These are phyloP conservation scores for Boletus semigastroideus DNA, from an alignment of 1,284 basidiomycete species.

Conservation along the genomic window DNA sequence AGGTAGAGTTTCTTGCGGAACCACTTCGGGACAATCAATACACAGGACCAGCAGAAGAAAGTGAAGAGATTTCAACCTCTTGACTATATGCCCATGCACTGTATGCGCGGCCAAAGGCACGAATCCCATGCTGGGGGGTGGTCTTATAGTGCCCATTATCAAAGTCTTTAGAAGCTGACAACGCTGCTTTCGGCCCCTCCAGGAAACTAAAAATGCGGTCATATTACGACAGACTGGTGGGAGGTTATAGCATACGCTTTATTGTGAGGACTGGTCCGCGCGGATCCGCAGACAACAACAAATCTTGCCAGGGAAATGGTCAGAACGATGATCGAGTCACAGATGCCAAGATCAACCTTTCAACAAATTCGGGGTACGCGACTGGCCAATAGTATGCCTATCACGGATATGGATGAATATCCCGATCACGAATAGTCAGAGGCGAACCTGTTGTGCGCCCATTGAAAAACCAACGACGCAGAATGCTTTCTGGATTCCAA, in stretches of 20 bases:
- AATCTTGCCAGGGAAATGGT: slow-evolving; percentile 37
- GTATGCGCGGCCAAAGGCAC: slow-evolving; percentile 57
- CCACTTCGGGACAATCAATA: slow-evolving; percentile 41
- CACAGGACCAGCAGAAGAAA: neutral
- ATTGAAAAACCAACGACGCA: slow-evolving; percentile 44
- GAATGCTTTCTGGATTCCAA: slow-evolving; percentile 43
- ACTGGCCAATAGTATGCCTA: slow-evolving; percentile 64
- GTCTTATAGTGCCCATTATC: slow-evolving; percentile 52
- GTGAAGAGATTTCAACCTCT: slow-evolving; percentile 35
- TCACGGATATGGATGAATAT: neutral
- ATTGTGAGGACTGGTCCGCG: slow-evolving; percentile 61
- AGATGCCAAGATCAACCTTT: slow-evolving; percentile 37
- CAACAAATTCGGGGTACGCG: slow-evolving; percentile 57
- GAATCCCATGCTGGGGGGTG: slow-evolving; percentile 48
- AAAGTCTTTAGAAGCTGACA: slow-evolving; percentile 58
- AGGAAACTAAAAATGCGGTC: slow-evolving; percentile 43
- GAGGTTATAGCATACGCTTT: slow-evolving; percentile 42
- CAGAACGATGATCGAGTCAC: neutral
- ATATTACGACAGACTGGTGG: neutral
- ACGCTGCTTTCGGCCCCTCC: slow-evolving; percentile 58
- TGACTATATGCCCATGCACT: slow-evolving; percentile 63
- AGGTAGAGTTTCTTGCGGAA: slow-evolving; percentile 53
- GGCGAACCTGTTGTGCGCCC: slow-evolving; percentile 57
- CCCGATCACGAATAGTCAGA: neutral
- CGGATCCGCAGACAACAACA: slow-evolving; percentile 55